phyloP scores from a whole-genome alignment of 139 green algal genomes.

The Chlorella vulgaris region DNA sequence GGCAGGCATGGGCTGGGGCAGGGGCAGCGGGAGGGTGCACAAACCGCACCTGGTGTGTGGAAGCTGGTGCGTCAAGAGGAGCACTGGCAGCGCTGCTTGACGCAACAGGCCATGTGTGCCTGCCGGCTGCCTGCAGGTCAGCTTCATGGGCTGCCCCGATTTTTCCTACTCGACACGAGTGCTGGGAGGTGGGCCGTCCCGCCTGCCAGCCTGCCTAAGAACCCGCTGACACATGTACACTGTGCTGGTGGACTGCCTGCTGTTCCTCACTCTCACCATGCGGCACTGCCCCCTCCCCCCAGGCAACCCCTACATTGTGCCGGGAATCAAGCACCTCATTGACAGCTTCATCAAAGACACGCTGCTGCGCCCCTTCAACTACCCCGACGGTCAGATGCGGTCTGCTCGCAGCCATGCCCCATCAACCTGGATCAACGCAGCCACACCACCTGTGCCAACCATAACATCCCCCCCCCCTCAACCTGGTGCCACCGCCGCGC shows the following conservation, averaged over 20 bases:
- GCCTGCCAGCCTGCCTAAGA: neutral
- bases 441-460: no score
- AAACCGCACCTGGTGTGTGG: no score
- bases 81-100: neutral
- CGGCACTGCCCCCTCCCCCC: neutral
- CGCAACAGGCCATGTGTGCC: neutral
- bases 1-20: neutral
- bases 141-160: constrained; percentile 2
- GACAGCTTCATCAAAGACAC: constrained; percentile 33
- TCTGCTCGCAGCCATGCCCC: no score
- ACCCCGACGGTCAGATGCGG: constrained; percentile 11
- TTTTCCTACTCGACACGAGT: constrained; percentile 1
- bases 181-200: constrained; percentile 8
- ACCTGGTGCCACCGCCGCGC: no score
- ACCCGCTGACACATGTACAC: neutral
- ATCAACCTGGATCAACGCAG: no score
- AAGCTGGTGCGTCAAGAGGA: no score
- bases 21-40: no score
- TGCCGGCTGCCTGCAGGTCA: neutral
- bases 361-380: constrained; percentile 39
- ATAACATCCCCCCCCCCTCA: no score
- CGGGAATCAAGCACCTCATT: constrained; percentile 33
- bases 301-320: constrained; percentile 37
- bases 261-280: neutral
- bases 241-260: neutral